Percentiles rank a stretch among this genome's conserved stretches.
These are phyloP conservation scores for Pinus taeda DNA, from an alignment of 75 land plant genomes.

Conservation along the genomic window DNA sequence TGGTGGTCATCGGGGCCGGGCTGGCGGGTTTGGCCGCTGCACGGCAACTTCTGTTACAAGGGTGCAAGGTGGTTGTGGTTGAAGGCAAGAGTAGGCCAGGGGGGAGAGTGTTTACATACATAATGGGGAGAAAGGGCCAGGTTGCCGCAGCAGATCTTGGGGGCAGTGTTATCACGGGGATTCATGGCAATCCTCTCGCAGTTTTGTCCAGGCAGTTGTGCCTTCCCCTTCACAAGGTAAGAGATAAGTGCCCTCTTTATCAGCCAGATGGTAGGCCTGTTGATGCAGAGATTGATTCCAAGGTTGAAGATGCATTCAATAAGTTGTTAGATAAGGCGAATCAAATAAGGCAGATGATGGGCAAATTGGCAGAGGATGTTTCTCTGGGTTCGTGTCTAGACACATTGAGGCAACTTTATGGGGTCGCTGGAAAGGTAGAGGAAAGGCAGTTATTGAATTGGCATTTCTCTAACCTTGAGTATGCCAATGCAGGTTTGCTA, in stretches of 20 bases:
- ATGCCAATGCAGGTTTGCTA: constrained; percentile 85
- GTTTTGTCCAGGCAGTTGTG: constrained; percentile 86
- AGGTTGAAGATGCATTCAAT: constrained; percentile 75
- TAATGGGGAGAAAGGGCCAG: constrained; percentile 46
- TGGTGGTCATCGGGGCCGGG: constrained; percentile 86
- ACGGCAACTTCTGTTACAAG: constrained; percentile 73
- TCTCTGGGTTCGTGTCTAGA: constrained; percentile 80
- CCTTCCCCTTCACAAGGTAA: constrained; percentile 82
- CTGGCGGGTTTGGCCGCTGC: constrained; percentile 92
- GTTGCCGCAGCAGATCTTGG: constrained; percentile 83
- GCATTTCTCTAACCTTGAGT: constrained; percentile 94
- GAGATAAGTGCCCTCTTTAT: constrained; percentile 86
- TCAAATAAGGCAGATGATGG: constrained; percentile 58
- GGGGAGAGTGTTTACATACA: constrained; percentile 82
- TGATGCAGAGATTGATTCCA: constrained; percentile 49
- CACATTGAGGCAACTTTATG: constrained; percentile 44
- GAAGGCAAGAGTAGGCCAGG: constrained; percentile 90
- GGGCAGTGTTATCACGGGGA: constrained; percentile 92
- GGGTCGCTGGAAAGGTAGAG: constrained; percentile 46
- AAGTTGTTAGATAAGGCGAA: constrained; percentile 74
- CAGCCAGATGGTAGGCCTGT: constrained; percentile 67
- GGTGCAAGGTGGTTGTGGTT: constrained; percentile 75
- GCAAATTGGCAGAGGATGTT: constrained; percentile 40
- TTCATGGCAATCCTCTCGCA: constrained; percentile 91
- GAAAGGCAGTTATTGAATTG: constrained; percentile 83